phyloP scores from a whole-genome alignment of 257 asterid species.

The Asclepias syriaca region DNA sequence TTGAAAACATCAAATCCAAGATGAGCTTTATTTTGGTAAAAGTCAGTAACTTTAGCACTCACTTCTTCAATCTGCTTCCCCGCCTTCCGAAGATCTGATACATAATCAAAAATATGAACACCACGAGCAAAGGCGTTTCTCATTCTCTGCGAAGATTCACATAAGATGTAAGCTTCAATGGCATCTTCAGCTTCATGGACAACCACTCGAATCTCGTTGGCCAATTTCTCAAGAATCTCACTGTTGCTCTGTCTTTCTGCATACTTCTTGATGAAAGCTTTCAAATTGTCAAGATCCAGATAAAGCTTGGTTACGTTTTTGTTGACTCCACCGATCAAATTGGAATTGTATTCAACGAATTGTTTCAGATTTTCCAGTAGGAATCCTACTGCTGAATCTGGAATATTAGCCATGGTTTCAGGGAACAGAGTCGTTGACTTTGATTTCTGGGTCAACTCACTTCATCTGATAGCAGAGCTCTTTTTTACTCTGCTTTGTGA shows the following conservation, averaged over 20 bases:
- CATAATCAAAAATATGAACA: not conserved
- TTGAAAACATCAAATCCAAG: not conserved
- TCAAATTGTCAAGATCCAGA: slow-evolving; percentile 11
- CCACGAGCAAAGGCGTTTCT: not conserved
- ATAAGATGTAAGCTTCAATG: slow-evolving; percentile 5
- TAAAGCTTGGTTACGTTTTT: slow-evolving; percentile 7
- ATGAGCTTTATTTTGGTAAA: slow-evolving; percentile 2
- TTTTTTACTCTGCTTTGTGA: not conserved
- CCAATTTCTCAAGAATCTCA: slow-evolving; percentile 19
- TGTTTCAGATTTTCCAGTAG: slow-evolving; percentile 23
- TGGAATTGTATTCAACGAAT: slow-evolving; percentile 15
- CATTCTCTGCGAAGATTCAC: slow-evolving; percentile 1
- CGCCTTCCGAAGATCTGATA: not conserved
- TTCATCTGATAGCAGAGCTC: not conserved
- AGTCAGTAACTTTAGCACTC: slow-evolving; percentile 1
- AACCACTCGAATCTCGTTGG: slow-evolving; percentile 9
- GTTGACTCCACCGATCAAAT: slow-evolving; percentile 14
- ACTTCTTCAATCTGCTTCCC: slow-evolving; percentile 6
- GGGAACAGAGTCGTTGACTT: not conserved
- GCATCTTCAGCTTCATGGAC: slow-evolving; percentile 18
- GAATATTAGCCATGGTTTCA: not conserved
- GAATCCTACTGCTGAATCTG: slow-evolving; percentile 24
- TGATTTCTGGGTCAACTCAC: not conserved
- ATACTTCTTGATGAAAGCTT: slow-evolving; percentile 18
- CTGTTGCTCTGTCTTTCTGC: slow-evolving; percentile 9